phyloP scores from a whole-genome alignment of 1,284 basidiomycete species.

The Fistulina hepatica region DNA sequence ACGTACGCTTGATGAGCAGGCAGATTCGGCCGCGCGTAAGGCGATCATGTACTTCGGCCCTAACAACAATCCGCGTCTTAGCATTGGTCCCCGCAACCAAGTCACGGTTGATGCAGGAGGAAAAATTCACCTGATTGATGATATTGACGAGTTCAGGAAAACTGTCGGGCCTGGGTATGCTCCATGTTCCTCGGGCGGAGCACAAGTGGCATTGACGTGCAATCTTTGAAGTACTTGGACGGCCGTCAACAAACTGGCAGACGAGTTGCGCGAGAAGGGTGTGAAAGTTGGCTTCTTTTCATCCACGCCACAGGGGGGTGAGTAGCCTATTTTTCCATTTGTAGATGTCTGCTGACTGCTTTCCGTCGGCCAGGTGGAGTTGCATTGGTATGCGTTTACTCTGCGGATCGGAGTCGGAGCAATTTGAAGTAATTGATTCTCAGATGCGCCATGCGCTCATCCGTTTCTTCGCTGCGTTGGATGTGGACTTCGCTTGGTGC shows the following conservation, averaged over 20 bases:
- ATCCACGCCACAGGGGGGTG: slow-evolving; percentile 82
- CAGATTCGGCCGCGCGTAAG: slow-evolving; percentile 74
- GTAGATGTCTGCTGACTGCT: slow-evolving; percentile 18
- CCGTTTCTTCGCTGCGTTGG: slow-evolving; percentile 66
- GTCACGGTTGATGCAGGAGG: slow-evolving; percentile 71
- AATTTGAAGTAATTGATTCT: slow-evolving; percentile 13
- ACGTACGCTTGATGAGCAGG: slow-evolving; percentile 71
- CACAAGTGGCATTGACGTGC: slow-evolving; percentile 6
- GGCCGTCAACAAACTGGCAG: slow-evolving; percentile 64
- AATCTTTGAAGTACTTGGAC: slow-evolving; percentile 51
- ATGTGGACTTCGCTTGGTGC: slow-evolving; percentile 74
- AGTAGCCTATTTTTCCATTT: slow-evolving; percentile 16
- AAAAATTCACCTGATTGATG: slow-evolving; percentile 71
- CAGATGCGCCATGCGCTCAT: slow-evolving; percentile 86
- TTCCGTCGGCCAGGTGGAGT: slow-evolving; percentile 56
- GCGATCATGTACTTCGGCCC: slow-evolving; percentile 73
- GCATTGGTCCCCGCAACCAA: slow-evolving; percentile 69
- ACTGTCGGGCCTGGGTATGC: slow-evolving; percentile 46
- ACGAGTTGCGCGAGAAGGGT: slow-evolving; percentile 73
- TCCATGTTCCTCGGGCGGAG: slow-evolving; percentile 2
- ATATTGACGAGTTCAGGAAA: slow-evolving; percentile 58
- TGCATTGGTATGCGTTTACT: slow-evolving; percentile 50
- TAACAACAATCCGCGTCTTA: slow-evolving; percentile 67
- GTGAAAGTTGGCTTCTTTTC: slow-evolving; percentile 84
- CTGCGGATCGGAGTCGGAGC: slow-evolving; percentile 5